These are phyloP conservation scores for Cymbopogon flexuosus DNA, from an alignment of 202 grass and related monocot genomes.

Conservation along the genomic window DNA sequence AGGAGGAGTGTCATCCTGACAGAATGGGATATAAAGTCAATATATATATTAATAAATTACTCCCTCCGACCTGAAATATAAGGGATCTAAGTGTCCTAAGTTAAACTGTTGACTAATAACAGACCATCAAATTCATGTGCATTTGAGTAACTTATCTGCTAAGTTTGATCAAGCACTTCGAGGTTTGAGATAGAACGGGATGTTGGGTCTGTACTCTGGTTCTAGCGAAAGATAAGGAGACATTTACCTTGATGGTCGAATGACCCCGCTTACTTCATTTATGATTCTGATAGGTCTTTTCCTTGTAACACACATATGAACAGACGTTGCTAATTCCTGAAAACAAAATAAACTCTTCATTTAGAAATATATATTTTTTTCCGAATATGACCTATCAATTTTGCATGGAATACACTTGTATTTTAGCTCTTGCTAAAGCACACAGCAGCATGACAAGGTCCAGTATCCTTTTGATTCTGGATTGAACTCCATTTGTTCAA, in stretches of 20 bases:
- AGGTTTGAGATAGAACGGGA: not conserved
- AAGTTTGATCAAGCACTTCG: not conserved
- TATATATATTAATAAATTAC: not conserved
- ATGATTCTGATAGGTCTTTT: constrained; percentile 64
- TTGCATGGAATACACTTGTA: not conserved
- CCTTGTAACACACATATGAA: constrained; percentile 51
- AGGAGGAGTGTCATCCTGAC: constrained; percentile 82
- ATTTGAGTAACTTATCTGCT: not conserved
- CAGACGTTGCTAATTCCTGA: constrained; percentile 58
- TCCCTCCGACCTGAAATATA: not conserved
- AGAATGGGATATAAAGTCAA: constrained; percentile 11
- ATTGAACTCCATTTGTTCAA: not conserved
- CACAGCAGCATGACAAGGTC: not conserved
- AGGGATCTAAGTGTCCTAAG: not conserved
- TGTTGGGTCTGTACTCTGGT: not conserved
- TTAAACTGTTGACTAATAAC: not conserved
- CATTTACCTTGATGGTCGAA: constrained; percentile 62
- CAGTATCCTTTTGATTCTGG: not conserved
- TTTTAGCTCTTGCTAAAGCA: not conserved
- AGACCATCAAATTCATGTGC: not conserved
- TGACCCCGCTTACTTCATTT: constrained; percentile 57
- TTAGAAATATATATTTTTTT: constrained; percentile 5
- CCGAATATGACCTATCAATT: not conserved
- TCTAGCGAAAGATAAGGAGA: not conserved
- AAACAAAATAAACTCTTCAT: not conserved